These are phyloP conservation scores for Zygnema circumcarinatum DNA, from an alignment of 139 green algal genomes.

Conservation along the genomic window DNA sequence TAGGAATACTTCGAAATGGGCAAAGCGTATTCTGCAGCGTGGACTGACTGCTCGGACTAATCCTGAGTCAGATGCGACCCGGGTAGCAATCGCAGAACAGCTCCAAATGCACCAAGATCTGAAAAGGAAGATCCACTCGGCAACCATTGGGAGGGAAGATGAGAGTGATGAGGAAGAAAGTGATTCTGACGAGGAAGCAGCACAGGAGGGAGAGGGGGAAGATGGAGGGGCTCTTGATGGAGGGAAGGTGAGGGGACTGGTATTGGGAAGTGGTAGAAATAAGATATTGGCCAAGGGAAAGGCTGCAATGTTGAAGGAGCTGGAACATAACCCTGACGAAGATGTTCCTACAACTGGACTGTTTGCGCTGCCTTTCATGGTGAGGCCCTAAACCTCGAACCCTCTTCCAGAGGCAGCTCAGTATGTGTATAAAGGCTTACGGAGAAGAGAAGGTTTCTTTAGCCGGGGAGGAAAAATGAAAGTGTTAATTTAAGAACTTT, in stretches of 20 bases:
- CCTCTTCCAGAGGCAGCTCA: too few species aligned
- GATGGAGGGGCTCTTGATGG: conserved; percentile 4
- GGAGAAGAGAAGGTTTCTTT: too few species aligned
- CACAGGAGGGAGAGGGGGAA: conserved; percentile 36
- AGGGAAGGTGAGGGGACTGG: conserved; percentile 3
- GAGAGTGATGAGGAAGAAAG: neutral
- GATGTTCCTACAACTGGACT: conserved; percentile 1
- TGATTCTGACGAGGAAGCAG: neutral
- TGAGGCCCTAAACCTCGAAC: conserved; percentile 58
- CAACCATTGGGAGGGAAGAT: conserved; percentile 25
- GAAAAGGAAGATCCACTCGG: conserved; percentile 67
- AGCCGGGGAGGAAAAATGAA: too few species aligned
- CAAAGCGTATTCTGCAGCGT: conserved; percentile 79
- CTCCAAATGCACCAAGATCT: conserved; percentile 84
- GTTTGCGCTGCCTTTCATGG: conserved; percentile 94
- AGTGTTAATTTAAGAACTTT: conserved; percentile 5
- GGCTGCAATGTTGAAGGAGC: conserved; percentile 13
- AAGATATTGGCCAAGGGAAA: conserved; percentile 30
- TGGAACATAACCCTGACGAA: conserved; percentile 26
- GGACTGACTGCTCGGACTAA: conserved; percentile 40
- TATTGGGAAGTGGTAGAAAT: conserved; percentile 5
- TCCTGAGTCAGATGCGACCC: neutral
- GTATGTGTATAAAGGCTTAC: too few species aligned
- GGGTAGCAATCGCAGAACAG: conserved; percentile 84
- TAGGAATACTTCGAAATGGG: conserved; percentile 89